Percentiles rank a stretch among this genome's conserved stretches.
Conservation (phyloP, 768 basidiomycete genomes). For the Lentinus brumalis region DNA sequence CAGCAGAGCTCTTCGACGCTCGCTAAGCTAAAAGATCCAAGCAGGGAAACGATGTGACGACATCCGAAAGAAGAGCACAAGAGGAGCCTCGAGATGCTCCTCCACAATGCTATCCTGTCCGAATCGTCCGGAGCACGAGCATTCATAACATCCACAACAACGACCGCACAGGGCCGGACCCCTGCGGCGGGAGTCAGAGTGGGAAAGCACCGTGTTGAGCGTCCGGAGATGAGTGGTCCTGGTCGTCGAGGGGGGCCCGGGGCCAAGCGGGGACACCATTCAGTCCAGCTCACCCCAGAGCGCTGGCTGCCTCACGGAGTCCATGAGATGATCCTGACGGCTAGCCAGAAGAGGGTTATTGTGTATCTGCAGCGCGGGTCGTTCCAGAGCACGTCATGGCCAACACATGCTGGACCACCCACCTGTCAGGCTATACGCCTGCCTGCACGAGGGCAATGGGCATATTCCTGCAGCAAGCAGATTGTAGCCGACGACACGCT, state of each 20-base stretch:
- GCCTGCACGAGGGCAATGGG: conserved; percentile 6
- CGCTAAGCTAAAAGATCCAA: conserved; percentile 8
- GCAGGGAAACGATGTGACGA: conserved; percentile 7
- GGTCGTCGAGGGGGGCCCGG: not conserved
- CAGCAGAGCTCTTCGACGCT: conserved; percentile 2
- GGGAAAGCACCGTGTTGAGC: not conserved
- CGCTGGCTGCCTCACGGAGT: conserved; percentile 7
- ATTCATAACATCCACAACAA: not conserved
- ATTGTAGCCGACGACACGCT: not conserved
- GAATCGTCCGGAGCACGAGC: conserved; percentile 8
- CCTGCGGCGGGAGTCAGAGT: conserved; percentile 2
- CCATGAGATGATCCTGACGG: conserved; percentile 16
- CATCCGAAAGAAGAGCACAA: not conserved
- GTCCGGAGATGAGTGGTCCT: not conserved
- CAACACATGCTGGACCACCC: conserved; percentile 8
- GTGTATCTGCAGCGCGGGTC: conserved; percentile 8
- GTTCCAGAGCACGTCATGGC: conserved; percentile 16
- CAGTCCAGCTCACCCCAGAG: conserved; percentile 1
- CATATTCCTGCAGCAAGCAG: conserved; percentile 2
- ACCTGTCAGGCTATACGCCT: not conserved
- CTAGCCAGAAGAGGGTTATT: conserved; percentile 4
- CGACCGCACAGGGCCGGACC: not conserved
- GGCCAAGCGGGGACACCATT: not conserved
- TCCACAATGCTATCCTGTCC: conserved; percentile 9
- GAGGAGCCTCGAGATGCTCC: not conserved